Evolutionary conservation across 768 basidiomycete species (phyloP), one percentile per base, ranked within the genome.

Genomic region (Rhodotorula taiwanensis): DNA sequence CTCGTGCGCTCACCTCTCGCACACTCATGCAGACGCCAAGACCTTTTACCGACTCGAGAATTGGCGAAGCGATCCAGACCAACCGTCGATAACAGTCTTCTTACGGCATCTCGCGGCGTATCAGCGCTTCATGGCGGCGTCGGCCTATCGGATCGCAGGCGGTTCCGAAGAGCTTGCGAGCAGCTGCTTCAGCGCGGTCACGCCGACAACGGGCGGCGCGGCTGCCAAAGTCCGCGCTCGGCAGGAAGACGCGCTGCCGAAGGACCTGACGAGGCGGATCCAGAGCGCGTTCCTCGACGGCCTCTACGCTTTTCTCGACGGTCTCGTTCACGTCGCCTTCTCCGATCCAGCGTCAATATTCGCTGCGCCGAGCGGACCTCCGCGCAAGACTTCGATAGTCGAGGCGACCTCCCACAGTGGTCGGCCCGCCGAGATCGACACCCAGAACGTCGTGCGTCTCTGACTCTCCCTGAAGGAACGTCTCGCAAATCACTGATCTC

Each of bases 231-330:
- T 48, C 47, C 44, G 58, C 9, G 52, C 42, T 7, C 58, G 64
- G 11, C 27, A 52, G n/a, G 58, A 65, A 41, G 5, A 60, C 16
- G 56, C 64, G 6, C 78, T 93, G 30, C 79, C 86, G 7, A 76
- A 79, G 34, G 81, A 83, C 5, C 88, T 88, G 64, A 78, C 84
- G 33, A 70, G 79, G 18, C 91, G 87, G 78, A 85, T 94, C 64
- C 85, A 83, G 15, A 86, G 84, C 72, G 83, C 89, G 3, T 95
- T 94, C 77, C 74, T 93, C 70, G 92, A 97, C 72, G 81, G 84
- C 0, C 71, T 92, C 34, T 91, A 93, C 73, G 84, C 85, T 21
- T 85, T 94, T 71, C 77, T 95, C 44, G 90, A 94, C 71, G 91
- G 93, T 4, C 76, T 94, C 55, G 84, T 89, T 25, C 82, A 83